Base-by-base conservation (phyloP, 2,329 filamentous ascomycete genomes). In the Ramularia endophylla region DNA sequence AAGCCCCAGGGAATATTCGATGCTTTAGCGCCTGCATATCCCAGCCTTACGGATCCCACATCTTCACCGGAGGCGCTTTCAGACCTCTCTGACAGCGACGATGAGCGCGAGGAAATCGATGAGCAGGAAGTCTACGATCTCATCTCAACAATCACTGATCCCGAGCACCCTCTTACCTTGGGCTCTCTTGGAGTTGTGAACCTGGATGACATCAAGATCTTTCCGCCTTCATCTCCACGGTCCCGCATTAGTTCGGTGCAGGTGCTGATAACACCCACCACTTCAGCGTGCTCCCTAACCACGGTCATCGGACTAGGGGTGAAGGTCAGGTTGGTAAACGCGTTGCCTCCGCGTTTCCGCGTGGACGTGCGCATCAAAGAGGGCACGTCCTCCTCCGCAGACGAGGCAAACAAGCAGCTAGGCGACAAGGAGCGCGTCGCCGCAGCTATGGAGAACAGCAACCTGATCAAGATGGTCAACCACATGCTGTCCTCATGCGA, bases 61-160 rank as follows among this genome's bases (percentile, higher is more conserved):
- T 50, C 52, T 20, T 52, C 55, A 7, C 51, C 60, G n/a, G 54
- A 60, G 52, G 47, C 60, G 48, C 55, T 61, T 51, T 49, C 46
- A 9, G 46, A 43, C 38, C 33, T 40, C 36, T 77, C 80, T 44
- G 36, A 41, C 22, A 76, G 81, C 44, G 73, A 78, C 36, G 77
- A 80, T 43, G 78, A 82, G 44, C 73, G 81, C 27, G 89, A 97
- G 55, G 85, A 85, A 43, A 95, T 98, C 53, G 92, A 98, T 61
- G 87, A 94, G 64, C 92, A 95, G 65, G 92, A 98, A 66, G 90
- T 98, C 30, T 98, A 90, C 62, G 90, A 98, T 69, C 76, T 98
- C 47, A 92, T 98, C 56, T 87, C 88, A 50, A 85, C 85, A 54
- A 95, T 98, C 58, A 90, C 87, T 17, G 92, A 98, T 64, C 92